Evolutionary conservation across 2,329 filamentous ascomycete genomes (phyloP), one percentile per base, ranked within the genome.

Genomic region (Colletotrichum orchidophilum): DNA sequence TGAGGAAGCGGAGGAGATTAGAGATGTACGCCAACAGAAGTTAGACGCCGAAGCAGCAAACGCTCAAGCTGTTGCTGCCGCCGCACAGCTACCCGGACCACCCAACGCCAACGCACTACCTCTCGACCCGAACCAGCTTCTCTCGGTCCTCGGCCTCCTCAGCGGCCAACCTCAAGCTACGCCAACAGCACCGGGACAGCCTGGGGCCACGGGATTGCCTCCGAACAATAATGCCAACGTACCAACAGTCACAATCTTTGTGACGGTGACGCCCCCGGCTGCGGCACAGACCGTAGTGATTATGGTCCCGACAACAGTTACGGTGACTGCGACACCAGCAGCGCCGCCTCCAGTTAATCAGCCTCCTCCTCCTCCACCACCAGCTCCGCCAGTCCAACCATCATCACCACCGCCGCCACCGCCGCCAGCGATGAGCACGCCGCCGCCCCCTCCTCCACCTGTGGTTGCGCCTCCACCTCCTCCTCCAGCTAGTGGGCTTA

Each of bases 191-290:
- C 21, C 27, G n/a, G 24, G 39, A 46, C 26, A 18, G 12, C 68
- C 2, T 24, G 52, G 18, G 15, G 39, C 39, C 3, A 59, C 50
- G 11, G 33, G 53, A 3, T 6, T 69, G 21, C 63, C 66, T 12
- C 66, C 67, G 29, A 71, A 71, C 26, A 71, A 71, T 24, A 69
- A 69, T 11, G 64, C 69, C 9, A 71, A 71, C 4, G 58, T 71
- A 8, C 69, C 69, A 5, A 71, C 69, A 7, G 69, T 71, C 21
- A 71, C 69, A 7, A 50, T 68, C 15, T 71, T 71, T 21, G 58
- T 71, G 5, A 71, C 67, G 5, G 63, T 70, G 6, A 66, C 69
- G 9, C 64, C 31, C 0, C 57, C 68, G 2, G 27, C 69, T 12
- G 63, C 31, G 29, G 62, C 57, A 1, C 29, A 68, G 64, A 71